A percentile compares a stretch with the other conserved stretches of the same genome.
phyloP scores from a whole-genome alignment of 805 yeast species.

The Candida odintsovae region DNA sequence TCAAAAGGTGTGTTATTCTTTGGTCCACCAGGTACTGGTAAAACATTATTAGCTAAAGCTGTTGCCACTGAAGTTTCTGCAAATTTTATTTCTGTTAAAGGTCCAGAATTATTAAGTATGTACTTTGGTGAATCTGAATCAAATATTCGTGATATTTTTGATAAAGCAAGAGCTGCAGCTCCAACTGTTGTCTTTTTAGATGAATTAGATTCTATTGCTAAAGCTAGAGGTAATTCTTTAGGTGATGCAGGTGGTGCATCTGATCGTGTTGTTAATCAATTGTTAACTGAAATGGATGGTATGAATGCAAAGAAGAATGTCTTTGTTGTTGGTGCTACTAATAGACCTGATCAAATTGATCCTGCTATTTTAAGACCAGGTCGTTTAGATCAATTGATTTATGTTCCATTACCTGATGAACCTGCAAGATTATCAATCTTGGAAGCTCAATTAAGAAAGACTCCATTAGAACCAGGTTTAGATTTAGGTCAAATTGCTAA shows the following conservation, averaged over 20 bases:
- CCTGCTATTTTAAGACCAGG: conserved; percentile 99
- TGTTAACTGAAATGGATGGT: conserved; percentile 98
- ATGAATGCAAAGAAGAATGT: conserved; percentile 99
- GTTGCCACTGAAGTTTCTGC: conserved; percentile 99
- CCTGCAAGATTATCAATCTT: conserved; percentile 88
- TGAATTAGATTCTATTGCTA: conserved; percentile 96
- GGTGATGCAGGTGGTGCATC: conserved; percentile 98
- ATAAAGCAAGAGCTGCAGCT: conserved; percentile 98
- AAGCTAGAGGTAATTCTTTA: conserved; percentile 86
- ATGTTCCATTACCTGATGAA: conserved; percentile 98
- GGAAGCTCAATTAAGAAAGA: conserved; percentile 94
- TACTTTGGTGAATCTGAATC: conserved; percentile 99
- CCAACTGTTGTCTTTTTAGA: conserved; percentile 98
- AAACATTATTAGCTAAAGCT: conserved; percentile 95
- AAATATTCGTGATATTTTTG: conserved; percentile 94
- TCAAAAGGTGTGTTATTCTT: conserved; percentile 97
- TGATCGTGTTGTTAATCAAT: conserved; percentile 93
- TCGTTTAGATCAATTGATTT: conserved; percentile 95
- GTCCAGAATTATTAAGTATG: conserved; percentile 96
- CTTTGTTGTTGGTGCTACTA: conserved; percentile 98
- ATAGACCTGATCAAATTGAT: conserved; percentile 98
- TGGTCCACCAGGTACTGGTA: conserved; percentile 99
- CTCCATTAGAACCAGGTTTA: conserved; percentile 97
- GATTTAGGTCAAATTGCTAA: conserved; percentile 84
- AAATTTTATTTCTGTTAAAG: conserved; percentile 94